These are phyloP conservation scores for Besnoitia besnoiti DNA, from an alignment of 169 alveolate species.

Conservation along the genomic window DNA sequence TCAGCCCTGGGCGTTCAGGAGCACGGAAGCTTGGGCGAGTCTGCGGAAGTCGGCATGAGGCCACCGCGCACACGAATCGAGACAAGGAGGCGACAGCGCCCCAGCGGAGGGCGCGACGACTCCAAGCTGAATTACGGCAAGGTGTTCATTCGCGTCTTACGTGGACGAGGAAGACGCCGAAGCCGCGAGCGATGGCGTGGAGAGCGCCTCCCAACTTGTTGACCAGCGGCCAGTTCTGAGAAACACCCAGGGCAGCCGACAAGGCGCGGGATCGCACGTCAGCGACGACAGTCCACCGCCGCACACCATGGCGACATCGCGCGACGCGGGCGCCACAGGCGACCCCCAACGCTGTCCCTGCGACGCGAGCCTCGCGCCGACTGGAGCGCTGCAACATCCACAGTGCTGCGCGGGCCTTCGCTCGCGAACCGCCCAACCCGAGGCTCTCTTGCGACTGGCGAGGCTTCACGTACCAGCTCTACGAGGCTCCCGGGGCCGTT, in stretches of 20 bases:
- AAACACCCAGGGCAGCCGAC: neutral
- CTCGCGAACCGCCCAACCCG: neutral
- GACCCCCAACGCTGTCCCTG: neutral
- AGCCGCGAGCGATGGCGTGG: neutral
- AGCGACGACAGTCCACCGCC: neutral
- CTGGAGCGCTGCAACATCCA: neutral
- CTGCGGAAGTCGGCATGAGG: too few species aligned
- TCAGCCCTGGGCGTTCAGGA: too few species aligned
- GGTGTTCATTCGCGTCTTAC: neutral
- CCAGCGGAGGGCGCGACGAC: too few species aligned
- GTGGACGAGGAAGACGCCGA: conserved; percentile 40
- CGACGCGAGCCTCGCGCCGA: neutral
- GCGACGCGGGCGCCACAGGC: neutral
- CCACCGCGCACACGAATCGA: too few species aligned
- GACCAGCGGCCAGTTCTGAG: conserved; percentile 29
- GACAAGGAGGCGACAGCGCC: too few species aligned
- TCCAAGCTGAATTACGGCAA: too few species aligned
- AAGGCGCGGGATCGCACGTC: neutral
- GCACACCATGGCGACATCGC: neutral
- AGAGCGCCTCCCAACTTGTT: conserved; percentile 12
- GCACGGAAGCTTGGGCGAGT: too few species aligned
- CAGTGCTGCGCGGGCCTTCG: neutral
- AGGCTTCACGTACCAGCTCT: neutral
- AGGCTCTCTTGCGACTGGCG: neutral
- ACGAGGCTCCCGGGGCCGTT: neutral